phyloP scores from a whole-genome alignment of 2,329 filamentous ascomycete genomes.

The Curvularia spicifera region DNA sequence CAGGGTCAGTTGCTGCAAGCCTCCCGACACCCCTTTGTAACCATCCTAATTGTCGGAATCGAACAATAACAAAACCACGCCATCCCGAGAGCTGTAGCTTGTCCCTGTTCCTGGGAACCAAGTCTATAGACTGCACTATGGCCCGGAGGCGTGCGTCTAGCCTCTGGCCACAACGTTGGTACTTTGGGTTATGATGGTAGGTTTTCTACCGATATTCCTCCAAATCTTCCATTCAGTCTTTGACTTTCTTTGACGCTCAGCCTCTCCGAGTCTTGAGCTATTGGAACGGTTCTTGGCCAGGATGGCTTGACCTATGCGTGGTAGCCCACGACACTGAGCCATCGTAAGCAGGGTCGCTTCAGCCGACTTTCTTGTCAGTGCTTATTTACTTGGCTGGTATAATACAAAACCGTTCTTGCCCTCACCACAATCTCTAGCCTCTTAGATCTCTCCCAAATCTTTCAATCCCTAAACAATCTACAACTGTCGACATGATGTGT shows the following conservation, averaged over 20 bases:
- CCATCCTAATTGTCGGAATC: slow-evolving; percentile 7
- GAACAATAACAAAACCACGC: slow-evolving; percentile 8
- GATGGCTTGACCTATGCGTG: background rate
- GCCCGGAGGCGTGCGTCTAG: background rate
- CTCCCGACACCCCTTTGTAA: slow-evolving; percentile 11
- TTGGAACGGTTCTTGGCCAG: slow-evolving; percentile 2
- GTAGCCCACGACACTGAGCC: background rate
- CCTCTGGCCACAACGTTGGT: background rate
- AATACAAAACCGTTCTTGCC: background rate
- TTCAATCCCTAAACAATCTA: background rate
- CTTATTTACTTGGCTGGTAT: background rate
- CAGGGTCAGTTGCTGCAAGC: slow-evolving; percentile 5
- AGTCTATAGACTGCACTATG: background rate
- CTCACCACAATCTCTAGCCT: background rate
- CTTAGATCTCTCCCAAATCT: background rate
- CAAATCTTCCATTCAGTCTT: background rate
- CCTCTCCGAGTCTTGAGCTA: slow-evolving; percentile 4
- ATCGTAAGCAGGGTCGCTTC: background rate
- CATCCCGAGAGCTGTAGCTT: slow-evolving; percentile 1
- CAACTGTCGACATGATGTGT: slow-evolving; percentile 4
- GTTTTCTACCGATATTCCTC: background rate
- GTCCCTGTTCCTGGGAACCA: slow-evolving; percentile 3
- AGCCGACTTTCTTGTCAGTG: background rate
- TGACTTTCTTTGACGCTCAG: background rate
- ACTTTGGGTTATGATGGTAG: background rate